Evolutionary conservation across 1,139 yeast species (phyloP).

Genomic region (Yamadazyma triangularis): DNA sequence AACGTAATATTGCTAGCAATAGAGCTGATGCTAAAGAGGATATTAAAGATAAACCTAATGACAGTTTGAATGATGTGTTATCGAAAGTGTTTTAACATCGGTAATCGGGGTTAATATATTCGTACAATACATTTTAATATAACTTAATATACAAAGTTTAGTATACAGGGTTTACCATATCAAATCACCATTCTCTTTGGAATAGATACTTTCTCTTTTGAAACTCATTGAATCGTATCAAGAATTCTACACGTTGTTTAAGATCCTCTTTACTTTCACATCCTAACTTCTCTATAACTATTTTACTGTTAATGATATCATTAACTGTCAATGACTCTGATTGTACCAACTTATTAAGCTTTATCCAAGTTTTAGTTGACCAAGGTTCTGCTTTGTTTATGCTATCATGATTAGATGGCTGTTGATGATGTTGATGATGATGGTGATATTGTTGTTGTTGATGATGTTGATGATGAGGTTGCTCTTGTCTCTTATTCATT

Average conservation of each 20-base stretch:
- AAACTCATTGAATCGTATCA: constrained; percentile 12
- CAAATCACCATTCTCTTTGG: too few relatives aligned
- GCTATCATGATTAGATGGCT: constrained; percentile 1
- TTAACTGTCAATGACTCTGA: constrained; percentile 14
- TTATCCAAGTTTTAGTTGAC: constrained; percentile 22
- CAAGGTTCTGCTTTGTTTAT: constrained; percentile 11
- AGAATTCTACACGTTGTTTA: constrained; percentile 20
- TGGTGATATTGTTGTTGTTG: constrained; percentile 3
- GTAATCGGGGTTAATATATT: constrained; percentile 2
- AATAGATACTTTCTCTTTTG: constrained; percentile 5
- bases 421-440: constrained; percentile 4
- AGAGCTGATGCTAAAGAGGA: constrained; percentile 58
- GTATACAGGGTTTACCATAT: too few relatives aligned
- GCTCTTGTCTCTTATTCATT: constrained; percentile 9
- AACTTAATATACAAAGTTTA: constrained; percentile 1
- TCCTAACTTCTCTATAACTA: constrained; percentile 16
- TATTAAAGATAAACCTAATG: constrained; percentile 42
- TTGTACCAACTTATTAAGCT: constrained; percentile 17
- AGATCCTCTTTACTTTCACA: constrained; percentile 18
- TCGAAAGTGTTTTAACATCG: constrained; percentile 25
- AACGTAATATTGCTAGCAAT: constrained; percentile 57
- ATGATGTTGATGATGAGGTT: constrained; percentile 3
- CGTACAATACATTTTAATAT: constrained; percentile 2
- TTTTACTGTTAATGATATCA: constrained; percentile 21
- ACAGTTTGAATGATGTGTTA: constrained; percentile 44